Base-by-base conservation (phyloP, 2,329 filamentous ascomycete genomes). In the Pseudofabraea citricarpa region DNA sequence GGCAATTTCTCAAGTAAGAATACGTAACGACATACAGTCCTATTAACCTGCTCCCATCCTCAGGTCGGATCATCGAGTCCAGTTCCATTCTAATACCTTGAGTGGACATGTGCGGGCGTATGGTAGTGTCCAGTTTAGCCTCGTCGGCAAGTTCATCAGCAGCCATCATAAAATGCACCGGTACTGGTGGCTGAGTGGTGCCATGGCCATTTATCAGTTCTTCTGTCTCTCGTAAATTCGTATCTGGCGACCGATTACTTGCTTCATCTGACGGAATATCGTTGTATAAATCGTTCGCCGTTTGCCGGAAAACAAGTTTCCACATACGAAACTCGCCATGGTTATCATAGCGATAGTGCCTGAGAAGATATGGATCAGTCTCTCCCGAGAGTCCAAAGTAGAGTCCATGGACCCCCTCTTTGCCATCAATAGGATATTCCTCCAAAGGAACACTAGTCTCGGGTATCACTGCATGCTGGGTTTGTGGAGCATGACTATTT, bases 331-430 rank as follows among this genome's bases (percentile, higher is more conserved):
- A 40, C 37, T 40, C 37, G 7, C 37, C 37, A 27, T 19, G 22
- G 8, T 40, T 24, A 13, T 40, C 37, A 29, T 40, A 40, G 10
- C 23, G 37, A 40, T 40, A 40, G 10, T 40, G 37, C 12, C 37
- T 26, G 9, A 40, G 26, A 18, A 40, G 21, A 19, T 27, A 40
- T 8, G 37, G 37, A 27, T 40, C 37, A 10, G 37, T 27, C 16
- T 40, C 37, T 18, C 37, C 37, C 12, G 37, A 40, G 16, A 40
- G 23, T 15, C 37, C 37, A 40, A 40, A 40, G 18, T 40, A 40
- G 12, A 27, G 22, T 20, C 22, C 37, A 27, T 40, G 23, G 27
- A 19, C 26, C 10, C 15, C 15, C 19, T 29, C 26, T 29, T 40
- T 40, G 12, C 26, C 22, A 19, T 40, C 37, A 19, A 40, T 40